phyloP scores from a whole-genome alignment of 2,329 filamentous ascomycete genomes.

The Mycosphaerella sp. region DNA sequence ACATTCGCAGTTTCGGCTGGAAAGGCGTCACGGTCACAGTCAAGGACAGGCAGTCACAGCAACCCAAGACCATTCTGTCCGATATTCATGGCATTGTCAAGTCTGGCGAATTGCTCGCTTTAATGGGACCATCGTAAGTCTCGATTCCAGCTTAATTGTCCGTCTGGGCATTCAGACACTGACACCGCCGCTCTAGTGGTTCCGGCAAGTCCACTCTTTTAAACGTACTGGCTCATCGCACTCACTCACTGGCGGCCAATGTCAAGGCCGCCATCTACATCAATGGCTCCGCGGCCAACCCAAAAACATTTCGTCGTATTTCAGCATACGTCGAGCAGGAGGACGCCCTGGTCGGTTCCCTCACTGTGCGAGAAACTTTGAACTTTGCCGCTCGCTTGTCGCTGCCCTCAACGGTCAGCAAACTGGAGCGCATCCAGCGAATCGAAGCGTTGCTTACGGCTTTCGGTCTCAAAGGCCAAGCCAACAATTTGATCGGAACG shows the following conservation, averaged over 20 bases:
- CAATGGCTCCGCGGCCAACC: slow-evolving; percentile 54
- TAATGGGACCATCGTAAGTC: slow-evolving; percentile 67
- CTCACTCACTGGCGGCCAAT: slow-evolving; percentile 47
- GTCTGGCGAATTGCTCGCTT: slow-evolving; percentile 66
- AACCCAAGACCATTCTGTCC: slow-evolving; percentile 57
- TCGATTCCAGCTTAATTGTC: not conserved
- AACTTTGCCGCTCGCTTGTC: slow-evolving; percentile 67
- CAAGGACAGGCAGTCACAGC: slow-evolving; percentile 61
- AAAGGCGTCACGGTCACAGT: slow-evolving; percentile 61
- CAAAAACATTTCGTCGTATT: slow-evolving; percentile 55
- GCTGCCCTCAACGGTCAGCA: slow-evolving; percentile 46
- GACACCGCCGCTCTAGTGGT: slow-evolving; percentile 33
- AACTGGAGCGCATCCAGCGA: slow-evolving; percentile 54
- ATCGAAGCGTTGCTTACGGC: slow-evolving; percentile 61
- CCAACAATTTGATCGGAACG: slow-evolving; percentile 69
- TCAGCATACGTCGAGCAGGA: slow-evolving; percentile 82
- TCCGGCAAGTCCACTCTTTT: slow-evolving; percentile 78
- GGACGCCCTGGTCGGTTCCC: slow-evolving; percentile 71
- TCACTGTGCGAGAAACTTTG: slow-evolving; percentile 75
- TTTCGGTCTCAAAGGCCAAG: slow-evolving; percentile 66
- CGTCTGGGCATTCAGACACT: not conserved
- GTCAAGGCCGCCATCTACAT: slow-evolving; percentile 52
- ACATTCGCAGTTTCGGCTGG: slow-evolving; percentile 61
- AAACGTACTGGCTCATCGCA: slow-evolving; percentile 66
- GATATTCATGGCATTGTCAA: slow-evolving; percentile 58